Base-by-base conservation (phyloP, 139 green algal species). In the Nannochloris sp. region DNA sequence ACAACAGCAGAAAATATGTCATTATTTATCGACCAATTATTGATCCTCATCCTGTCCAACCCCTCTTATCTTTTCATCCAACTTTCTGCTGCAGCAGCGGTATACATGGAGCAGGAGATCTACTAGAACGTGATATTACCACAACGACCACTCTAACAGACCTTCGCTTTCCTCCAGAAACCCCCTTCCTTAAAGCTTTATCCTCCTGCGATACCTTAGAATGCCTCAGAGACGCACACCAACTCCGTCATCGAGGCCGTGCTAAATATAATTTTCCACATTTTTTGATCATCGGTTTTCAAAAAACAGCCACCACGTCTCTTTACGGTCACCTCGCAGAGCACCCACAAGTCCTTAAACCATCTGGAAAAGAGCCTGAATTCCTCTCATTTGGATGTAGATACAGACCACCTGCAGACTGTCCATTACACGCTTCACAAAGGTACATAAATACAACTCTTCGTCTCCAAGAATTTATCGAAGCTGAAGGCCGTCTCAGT, bases 251-350 rank as follows among this genome's bases (percentile, higher is more conserved):
- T 30, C 36, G 19, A 4, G 36, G 36, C 25, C 23, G 29, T 55
- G 56, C 36, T 4, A 55, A 24, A 23, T 64, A 32, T 10, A 64
- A 64, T 54, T 64, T 64, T 48, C 56, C 56, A 19, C 36, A 64
- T 10, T 64, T 64, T 13, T 38, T 64, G 15, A 64, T 64, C 19
- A 25, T 25, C 46, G 56, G 56, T 2, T 64, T 38, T 48, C 32
- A 23, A 7, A 64, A 64, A 64, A 32, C 56, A 25, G 56, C 56
- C 23, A 64, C 23, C 13, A 64, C 56, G 0, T 38, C 23, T 27
- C 15, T 64, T n/a, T 64, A 64, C 56, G 32, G 32, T 6, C 25
- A 64, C 19, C 25, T 64, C 24, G 30, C 32, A 23, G 23, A 30
- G 5, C 56, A 64, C 25, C 56, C 56, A 30, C n/a, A 64, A 25